Conservation (phyloP, 371 early-diverging fungal species). For the Mucor lusitanicus region DNA sequence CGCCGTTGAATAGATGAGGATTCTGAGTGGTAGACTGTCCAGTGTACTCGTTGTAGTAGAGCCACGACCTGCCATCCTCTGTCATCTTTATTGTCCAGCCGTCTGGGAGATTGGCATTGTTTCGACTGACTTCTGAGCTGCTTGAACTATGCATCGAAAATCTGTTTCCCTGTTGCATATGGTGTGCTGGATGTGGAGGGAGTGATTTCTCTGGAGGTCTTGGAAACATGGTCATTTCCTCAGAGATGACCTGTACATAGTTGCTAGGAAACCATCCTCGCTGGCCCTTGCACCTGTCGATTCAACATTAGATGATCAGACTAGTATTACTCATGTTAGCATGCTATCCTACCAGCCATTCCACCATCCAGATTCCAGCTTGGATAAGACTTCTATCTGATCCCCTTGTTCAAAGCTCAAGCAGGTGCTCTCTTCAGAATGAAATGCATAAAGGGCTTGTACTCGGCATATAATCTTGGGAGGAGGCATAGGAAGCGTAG, state of each 20-base stretch:
- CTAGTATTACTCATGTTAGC: not conserved
- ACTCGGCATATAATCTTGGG: constrained; percentile 40
- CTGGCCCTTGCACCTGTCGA: constrained; percentile 49
- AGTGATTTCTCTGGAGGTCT: not conserved
- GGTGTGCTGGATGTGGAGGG: not conserved
- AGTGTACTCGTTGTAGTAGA: constrained; percentile 41
- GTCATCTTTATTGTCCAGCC: constrained; percentile 46
- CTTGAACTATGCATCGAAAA: not conserved
- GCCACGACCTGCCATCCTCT: constrained; percentile 39
- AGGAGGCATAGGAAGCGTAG: constrained; percentile 8
- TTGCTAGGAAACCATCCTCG: constrained; percentile 91
- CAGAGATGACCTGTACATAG: constrained; percentile 59
- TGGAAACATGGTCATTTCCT: not conserved
- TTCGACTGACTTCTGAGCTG: constrained; percentile 14
- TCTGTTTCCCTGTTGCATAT: not conserved
- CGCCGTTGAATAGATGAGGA: constrained; percentile 18
- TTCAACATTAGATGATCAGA: not conserved
- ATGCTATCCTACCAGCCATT: constrained; percentile 60
- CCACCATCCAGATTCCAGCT: constrained; percentile 93
- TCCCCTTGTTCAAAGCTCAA: constrained; percentile 79
- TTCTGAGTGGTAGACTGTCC: constrained; percentile 36
- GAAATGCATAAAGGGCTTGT: constrained; percentile 78
- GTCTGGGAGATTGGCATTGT: constrained; percentile 30
- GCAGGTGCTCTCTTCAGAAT: constrained; percentile 67
- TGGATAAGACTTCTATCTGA: constrained; percentile 77